Evolutionary conservation across 73 alveolate genomes (phyloP).

Genomic region (Uronychia setigera): DNA sequence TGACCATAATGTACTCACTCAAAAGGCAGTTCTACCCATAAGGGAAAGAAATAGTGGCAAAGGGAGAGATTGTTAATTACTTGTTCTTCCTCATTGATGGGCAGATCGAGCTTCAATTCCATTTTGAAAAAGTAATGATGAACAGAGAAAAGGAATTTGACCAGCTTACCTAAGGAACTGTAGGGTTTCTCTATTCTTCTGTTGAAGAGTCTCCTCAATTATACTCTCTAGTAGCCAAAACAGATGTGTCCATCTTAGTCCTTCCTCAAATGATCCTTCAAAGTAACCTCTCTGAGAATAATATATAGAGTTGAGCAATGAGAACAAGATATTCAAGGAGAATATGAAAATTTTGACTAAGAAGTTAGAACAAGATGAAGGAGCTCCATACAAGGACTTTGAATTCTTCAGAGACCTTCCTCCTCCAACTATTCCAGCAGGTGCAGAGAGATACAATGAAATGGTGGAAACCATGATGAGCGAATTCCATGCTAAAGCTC

Average conservation of each 20-base stretch:
- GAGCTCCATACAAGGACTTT: too few species aligned
- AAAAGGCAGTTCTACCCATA: not conserved
- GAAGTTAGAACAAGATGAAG: too few species aligned
- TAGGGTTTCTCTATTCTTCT: not conserved
- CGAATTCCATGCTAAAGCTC: too few species aligned
- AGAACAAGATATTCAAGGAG: not conserved
- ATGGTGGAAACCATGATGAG: too few species aligned
- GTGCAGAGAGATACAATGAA: too few species aligned
- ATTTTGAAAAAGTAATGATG: not conserved
- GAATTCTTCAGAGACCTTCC: too few species aligned
- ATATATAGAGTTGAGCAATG: not conserved
- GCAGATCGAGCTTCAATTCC: constrained; percentile 47
- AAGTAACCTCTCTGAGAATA: not conserved
- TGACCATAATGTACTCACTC: not conserved
- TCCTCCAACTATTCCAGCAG: too few species aligned
- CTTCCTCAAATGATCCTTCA: not conserved
- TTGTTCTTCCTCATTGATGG: constrained; percentile 48
- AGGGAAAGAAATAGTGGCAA: constrained; percentile 44
- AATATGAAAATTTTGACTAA: too few species aligned
- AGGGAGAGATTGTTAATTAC: constrained; percentile 58
- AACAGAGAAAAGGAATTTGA: not conserved
- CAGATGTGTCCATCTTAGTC: not conserved
- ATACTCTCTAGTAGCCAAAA: not conserved
- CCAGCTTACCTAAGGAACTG: not conserved
- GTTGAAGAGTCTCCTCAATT: not conserved